Conservation (phyloP, 306 rosid species). For the Lathyrus oleraceus region DNA sequence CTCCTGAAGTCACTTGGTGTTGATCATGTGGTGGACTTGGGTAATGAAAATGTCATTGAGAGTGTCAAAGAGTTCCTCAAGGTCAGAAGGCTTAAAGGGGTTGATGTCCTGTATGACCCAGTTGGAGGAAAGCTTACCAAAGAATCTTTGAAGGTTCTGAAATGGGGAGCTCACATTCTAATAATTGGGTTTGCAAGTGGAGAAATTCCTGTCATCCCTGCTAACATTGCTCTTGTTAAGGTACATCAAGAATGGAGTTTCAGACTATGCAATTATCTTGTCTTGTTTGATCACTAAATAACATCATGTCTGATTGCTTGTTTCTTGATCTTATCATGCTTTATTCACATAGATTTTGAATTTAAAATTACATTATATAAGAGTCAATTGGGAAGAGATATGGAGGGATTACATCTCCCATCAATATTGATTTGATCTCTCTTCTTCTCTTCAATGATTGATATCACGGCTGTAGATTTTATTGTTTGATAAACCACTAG, state of each 20-base stretch:
- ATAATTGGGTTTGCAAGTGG: constrained; percentile 96
- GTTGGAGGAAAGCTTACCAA: constrained; percentile 88
- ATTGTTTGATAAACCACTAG: constrained; percentile 21
- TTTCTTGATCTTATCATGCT: constrained; percentile 32
- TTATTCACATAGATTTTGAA: constrained; percentile 12
- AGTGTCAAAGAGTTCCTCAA: constrained; percentile 73
- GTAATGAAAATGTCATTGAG: constrained; percentile 55
- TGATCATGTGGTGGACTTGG: constrained; percentile 90
- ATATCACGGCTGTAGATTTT: background rate
- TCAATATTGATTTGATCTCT: constrained; percentile 7
- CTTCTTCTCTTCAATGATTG: constrained; percentile 1
- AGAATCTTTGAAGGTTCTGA: constrained; percentile 74
- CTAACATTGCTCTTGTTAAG: constrained; percentile 92
- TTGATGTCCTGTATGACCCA: constrained; percentile 92
- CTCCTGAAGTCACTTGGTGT: constrained; percentile 72
- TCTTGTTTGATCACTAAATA: constrained; percentile 22
- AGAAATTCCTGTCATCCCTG: constrained; percentile 87
- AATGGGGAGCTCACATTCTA: constrained; percentile 90
- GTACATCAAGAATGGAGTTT: constrained; percentile 44
- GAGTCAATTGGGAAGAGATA: background rate
- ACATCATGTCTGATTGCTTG: constrained; percentile 5
- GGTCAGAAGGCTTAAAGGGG: constrained; percentile 74
- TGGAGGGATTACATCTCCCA: constrained; percentile 17
- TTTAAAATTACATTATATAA: constrained; percentile 2
- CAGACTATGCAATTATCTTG: constrained; percentile 7